A percentile compares a stretch with the other conserved stretches of the same genome.
These are phyloP conservation scores for Euryodendron excelsum DNA, from an alignment of 148 eudicot genomes.

Conservation along the genomic window DNA sequence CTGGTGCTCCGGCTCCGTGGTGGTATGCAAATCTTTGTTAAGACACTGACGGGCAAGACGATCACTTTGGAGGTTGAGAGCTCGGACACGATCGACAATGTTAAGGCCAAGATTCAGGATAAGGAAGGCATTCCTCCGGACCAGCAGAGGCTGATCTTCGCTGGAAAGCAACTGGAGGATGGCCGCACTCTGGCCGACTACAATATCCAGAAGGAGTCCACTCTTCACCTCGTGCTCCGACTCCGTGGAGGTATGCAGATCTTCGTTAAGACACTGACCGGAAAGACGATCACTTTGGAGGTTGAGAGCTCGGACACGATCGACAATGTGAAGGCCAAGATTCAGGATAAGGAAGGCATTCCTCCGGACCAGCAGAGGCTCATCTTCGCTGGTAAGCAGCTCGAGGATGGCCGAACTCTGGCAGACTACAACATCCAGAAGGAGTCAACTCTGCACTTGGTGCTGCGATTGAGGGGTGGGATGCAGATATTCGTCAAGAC, in stretches of 20 bases:
- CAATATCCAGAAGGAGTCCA: constrained; percentile 14
- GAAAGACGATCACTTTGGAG: constrained; percentile 5
- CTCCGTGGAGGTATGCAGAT: constrained; percentile 10
- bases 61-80: constrained; percentile 6
- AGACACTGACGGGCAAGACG: constrained; percentile 4
- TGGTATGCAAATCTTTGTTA: constrained; percentile 6
- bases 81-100: neutral
- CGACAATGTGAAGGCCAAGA: constrained; percentile 5
- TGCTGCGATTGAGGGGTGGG: neutral
- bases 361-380: constrained; percentile 6
- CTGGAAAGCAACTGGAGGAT: constrained; percentile 7
- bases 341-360: constrained; percentile 12
- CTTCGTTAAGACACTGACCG: constrained; percentile 7
- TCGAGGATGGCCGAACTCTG: constrained; percentile 1
- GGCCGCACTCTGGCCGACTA: constrained; percentile 14
- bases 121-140: constrained; percentile 9
- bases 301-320: constrained; percentile 8
- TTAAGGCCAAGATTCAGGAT: neutral
- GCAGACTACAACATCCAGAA: constrained; percentile 8
- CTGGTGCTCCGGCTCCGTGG: constrained; percentile 23
- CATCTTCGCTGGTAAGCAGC: neutral
- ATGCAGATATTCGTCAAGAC: constrained; percentile 13
- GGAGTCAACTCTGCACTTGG: constrained; percentile 5
- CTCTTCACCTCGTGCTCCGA: constrained; percentile 12
- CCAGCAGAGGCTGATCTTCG: constrained; percentile 8